Base-by-base conservation (phyloP, 192 early-diverging fungal species). In the Spinellus fusiger region DNA sequence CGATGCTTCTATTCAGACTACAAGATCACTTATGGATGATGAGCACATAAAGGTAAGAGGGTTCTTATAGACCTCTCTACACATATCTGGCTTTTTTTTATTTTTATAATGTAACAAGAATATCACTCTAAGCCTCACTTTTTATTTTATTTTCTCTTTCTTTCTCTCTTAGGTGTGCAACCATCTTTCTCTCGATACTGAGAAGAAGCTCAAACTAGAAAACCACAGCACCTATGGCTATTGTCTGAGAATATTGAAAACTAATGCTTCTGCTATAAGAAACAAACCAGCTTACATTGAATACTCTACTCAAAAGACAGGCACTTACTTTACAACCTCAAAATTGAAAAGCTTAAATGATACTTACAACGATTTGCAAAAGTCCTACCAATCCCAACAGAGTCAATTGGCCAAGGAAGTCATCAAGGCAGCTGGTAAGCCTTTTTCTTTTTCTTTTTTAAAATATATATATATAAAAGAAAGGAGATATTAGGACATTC, bases 171-270 rank as follows among this genome's bases (percentile, higher is more conserved):
- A 86, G 70, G 78, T 86, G 10, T 84, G 81, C 0, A 66, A 75
- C 2, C 82, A 82, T 3, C 68, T 98, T 34, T 78, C 79, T 20
- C 59, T 92, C 63, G 95, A 96, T 44, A 75, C 81, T 15, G 86
- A 90, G 27, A 93, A 93, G 56, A 93, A 91, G 64, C 77, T 96
- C 20, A 95, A 95, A 71, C 80, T 97, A 64, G 96, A 98, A 52
- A 87, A 92, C 44, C 87, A 87, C 66, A 61, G 79, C 16, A 70
- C 86, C 18, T 90, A 88, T 49, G 96, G 96, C 26, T 81, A 94
- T 77, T 90, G 93, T 65, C 77, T 98, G 53, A 77, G 94, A 8
- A 75, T 98, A 10, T 82, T 85, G 29, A 75, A 89, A 55, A 77
- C 73, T 77, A 86, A 95, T 46, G 80, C 88, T 16, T 56, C 79